Evolutionary conservation across 2,329 filamentous ascomycete genomes (phyloP).

Genomic region (Xylariaceae sp.): DNA sequence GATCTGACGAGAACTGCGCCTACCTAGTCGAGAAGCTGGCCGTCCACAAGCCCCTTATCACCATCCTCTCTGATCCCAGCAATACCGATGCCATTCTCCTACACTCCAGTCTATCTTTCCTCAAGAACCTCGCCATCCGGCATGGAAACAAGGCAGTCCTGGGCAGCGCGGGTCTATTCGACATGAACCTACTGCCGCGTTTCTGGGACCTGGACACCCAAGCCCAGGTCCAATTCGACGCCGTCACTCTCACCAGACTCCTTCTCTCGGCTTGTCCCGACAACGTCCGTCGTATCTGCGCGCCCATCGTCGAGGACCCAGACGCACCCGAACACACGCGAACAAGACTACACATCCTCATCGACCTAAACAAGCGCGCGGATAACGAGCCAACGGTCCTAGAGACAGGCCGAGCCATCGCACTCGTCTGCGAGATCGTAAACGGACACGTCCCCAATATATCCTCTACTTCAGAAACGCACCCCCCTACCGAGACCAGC

Average conservation of each 20-base stretch:
- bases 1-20: slow-evolving; percentile 50
- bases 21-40: slow-evolving; percentile 45
- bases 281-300: slow-evolving; percentile 49
- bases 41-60: slow-evolving; percentile 41
- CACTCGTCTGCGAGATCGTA: slow-evolving; percentile 49
- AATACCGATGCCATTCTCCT: slow-evolving; percentile 46
- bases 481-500: background rate
- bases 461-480: slow-evolving; percentile 3
- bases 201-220: slow-evolving; percentile 50
- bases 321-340: slow-evolving; percentile 21
- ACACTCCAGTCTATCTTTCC: slow-evolving; percentile 53
- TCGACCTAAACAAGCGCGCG: slow-evolving; percentile 39
- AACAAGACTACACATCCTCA: slow-evolving; percentile 36
- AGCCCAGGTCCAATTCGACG: slow-evolving; percentile 55
- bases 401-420: slow-evolving; percentile 52
- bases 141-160: slow-evolving; percentile 48
- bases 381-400: slow-evolving; percentile 53
- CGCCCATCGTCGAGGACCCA: slow-evolving; percentile 35
- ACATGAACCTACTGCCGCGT: slow-evolving; percentile 43
- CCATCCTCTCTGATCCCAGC: slow-evolving; percentile 39
- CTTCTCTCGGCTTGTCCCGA: slow-evolving; percentile 48
- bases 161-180: slow-evolving; percentile 42
- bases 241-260: slow-evolving; percentile 53
- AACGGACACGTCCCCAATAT: slow-evolving; percentile 37
- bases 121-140: slow-evolving; percentile 61